These are phyloP conservation scores for Suhomyces bokatorum DNA, from an alignment of 1,139 yeast genomes.

Conservation along the genomic window DNA sequence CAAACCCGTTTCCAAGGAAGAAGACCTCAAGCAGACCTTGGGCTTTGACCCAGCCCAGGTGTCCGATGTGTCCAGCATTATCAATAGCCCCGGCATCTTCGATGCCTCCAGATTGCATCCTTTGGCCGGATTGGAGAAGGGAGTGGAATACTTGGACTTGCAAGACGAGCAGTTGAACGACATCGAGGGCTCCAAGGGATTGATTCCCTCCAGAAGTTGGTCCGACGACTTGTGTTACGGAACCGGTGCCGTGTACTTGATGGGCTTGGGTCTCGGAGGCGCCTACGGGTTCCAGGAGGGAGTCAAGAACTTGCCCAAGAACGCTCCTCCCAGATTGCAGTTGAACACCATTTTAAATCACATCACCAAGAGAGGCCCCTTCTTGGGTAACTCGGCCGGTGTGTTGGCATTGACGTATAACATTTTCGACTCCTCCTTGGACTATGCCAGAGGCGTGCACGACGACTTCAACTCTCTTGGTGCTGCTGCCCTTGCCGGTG, in stretches of 20 bases:
- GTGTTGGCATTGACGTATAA: slow-evolving; percentile 89
- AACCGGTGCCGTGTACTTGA: slow-evolving; percentile 88
- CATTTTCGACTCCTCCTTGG: slow-evolving; percentile 76
- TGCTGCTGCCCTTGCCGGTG: slow-evolving; percentile 93
- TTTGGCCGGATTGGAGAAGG: slow-evolving; percentile 86
- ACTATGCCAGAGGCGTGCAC: slow-evolving; percentile 80
- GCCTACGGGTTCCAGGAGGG: slow-evolving; percentile 87
- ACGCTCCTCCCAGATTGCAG: slow-evolving; percentile 74
- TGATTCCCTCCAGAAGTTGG: slow-evolving; percentile 95
- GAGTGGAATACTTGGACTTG: slow-evolving; percentile 84
- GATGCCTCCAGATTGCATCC: slow-evolving; percentile 86
- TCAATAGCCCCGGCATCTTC: slow-evolving; percentile 60
- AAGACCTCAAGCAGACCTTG: slow-evolving; percentile 37
- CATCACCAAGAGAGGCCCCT: slow-evolving; percentile 94
- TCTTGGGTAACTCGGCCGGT: slow-evolving; percentile 92
- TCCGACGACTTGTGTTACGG: slow-evolving; percentile 97
- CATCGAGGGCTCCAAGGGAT: slow-evolving; percentile 84
- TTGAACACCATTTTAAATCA: slow-evolving; percentile 88
- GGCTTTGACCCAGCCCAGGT: slow-evolving; percentile 73
- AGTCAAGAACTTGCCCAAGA: slow-evolving; percentile 67
- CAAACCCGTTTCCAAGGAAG: slow-evolving; percentile 28
- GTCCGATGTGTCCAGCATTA: slow-evolving; percentile 61
- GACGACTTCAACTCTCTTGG: slow-evolving; percentile 80
- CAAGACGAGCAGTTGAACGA: slow-evolving; percentile 73
- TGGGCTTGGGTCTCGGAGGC: slow-evolving; percentile 80